phyloP scores from a whole-genome alignment of 805 yeast species.

The Saturnispora halmiae region DNA sequence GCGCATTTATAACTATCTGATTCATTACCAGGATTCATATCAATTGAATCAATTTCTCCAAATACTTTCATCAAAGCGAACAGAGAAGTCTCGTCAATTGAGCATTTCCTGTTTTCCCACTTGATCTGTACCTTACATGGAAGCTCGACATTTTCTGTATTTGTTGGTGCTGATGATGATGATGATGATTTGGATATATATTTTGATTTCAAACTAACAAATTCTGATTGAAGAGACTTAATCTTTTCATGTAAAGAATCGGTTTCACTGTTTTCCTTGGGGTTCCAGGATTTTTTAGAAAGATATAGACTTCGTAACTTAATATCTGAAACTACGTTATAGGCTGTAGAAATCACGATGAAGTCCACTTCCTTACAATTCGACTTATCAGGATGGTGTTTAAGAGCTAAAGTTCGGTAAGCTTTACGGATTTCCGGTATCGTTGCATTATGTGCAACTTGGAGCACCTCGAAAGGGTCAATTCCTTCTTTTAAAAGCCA shows the following conservation, averaged over 20 bases:
- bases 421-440: constrained; percentile 20
- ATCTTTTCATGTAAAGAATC: too few species aligned
- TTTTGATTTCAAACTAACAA: too few species aligned
- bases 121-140: constrained; percentile 19
- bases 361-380: constrained; percentile 11
- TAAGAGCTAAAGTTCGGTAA: constrained; percentile 26
- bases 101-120: constrained; percentile 40
- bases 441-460: constrained; percentile 7
- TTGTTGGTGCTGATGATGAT: too few species aligned
- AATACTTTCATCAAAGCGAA: constrained; percentile 36
- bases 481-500: constrained; percentile 12
- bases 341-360: background rate
- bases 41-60: constrained; percentile 29
- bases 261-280: too few species aligned
- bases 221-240: too few species aligned
- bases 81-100: constrained; percentile 30
- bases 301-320: background rate
- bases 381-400: constrained; percentile 31
- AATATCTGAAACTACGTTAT: background rate
- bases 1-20: constrained; percentile 32
- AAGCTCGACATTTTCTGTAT: too few species aligned
- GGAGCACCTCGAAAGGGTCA: constrained; percentile 14
- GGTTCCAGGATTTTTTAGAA: too few species aligned
- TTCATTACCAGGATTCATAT: constrained; percentile 10
- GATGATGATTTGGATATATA: too few species aligned